Percentiles rank a stretch among this genome's conserved stretches.
phyloP scores from a whole-genome alignment of 768 basidiomycete genomes.

The Rossbeevera mucosa region DNA sequence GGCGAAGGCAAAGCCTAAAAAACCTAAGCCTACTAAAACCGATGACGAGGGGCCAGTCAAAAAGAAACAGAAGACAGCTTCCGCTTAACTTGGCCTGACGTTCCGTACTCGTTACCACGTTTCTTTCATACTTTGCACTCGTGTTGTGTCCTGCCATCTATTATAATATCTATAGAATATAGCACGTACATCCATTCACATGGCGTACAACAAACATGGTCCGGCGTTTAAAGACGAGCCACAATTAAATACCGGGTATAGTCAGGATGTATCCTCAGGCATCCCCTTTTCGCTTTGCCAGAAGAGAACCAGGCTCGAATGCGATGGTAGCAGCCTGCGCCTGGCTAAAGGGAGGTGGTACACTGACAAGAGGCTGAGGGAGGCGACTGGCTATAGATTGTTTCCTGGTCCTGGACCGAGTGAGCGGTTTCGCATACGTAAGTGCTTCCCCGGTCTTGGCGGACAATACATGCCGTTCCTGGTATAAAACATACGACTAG shows the following conservation, averaged over 20 bases:
- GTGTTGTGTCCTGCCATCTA: slow-evolving; percentile 7
- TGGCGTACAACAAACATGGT: slow-evolving; percentile 14
- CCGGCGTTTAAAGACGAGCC: slow-evolving; percentile 7
- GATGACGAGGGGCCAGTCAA: slow-evolving; percentile 56
- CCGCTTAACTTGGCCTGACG: slow-evolving; percentile 25
- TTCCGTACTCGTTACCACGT: background rate
- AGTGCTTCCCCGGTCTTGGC: slow-evolving; percentile 22
- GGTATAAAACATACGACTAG: slow-evolving; percentile 79
- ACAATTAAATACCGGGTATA: slow-evolving; percentile 1
- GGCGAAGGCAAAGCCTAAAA: slow-evolving; percentile 41
- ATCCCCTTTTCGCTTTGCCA: slow-evolving; percentile 49
- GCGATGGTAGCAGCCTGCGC: slow-evolving; percentile 35
- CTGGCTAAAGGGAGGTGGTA: slow-evolving; percentile 38
- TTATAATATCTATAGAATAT: slow-evolving; percentile 24
- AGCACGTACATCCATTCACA: slow-evolving; percentile 15
- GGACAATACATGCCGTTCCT: slow-evolving; percentile 65
- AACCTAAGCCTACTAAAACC: slow-evolving; percentile 35
- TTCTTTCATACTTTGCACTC: background rate
- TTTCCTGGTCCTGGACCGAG: slow-evolving; percentile 36
- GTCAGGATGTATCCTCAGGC: background rate
- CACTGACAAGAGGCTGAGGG: slow-evolving; percentile 46
- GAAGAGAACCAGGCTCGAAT: slow-evolving; percentile 74
- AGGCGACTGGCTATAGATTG: slow-evolving; percentile 33
- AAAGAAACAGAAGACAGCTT: slow-evolving; percentile 65
- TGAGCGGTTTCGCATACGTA: slow-evolving; percentile 31